These are phyloP conservation scores for Phyllosticta citribraziliensis DNA, from an alignment of 2,329 filamentous ascomycete genomes.

Conservation along the genomic window DNA sequence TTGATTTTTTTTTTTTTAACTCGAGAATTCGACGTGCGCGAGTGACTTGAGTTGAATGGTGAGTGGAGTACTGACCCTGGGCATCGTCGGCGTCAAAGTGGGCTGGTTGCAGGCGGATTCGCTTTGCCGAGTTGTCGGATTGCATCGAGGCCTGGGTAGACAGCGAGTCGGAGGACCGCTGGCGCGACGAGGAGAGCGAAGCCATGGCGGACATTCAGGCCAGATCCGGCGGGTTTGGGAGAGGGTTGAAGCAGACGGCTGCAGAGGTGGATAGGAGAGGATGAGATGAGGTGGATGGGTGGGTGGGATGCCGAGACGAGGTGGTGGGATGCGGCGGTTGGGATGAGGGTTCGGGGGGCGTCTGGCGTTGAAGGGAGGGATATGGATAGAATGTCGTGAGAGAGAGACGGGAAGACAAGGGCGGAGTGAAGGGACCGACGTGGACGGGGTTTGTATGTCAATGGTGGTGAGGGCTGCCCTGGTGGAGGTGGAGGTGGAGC, in stretches of 20 bases:
- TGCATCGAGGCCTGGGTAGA: conserved; percentile 7
- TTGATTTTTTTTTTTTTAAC: background rate
- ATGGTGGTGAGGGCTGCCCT: too few species aligned
- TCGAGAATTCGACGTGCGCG: background rate
- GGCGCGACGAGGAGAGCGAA: conserved; percentile 7
- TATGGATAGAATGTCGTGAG: background rate
- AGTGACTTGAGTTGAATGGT: background rate
- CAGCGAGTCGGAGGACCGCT: conserved; percentile 10
- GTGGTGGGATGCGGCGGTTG: background rate
- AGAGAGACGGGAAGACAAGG: too few species aligned
- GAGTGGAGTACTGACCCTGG: conserved; percentile 3
- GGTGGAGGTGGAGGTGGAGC: background rate
- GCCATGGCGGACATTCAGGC: conserved; percentile 1
- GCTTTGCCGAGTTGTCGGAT: conserved; percentile 6
- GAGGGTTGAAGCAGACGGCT: background rate
- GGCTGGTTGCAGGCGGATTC: conserved; percentile 10
- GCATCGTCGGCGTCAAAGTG: conserved; percentile 10
- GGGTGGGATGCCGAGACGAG: background rate
- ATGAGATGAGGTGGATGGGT: background rate
- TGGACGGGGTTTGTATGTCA: background rate
- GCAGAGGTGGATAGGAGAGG: background rate
- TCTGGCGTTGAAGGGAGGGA: background rate
- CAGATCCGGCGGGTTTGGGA: background rate
- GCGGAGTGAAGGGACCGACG: too few species aligned
- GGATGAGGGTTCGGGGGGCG: background rate